Conservation (phyloP, 805 yeast species). For the Jamesozyma hellenica region DNA sequence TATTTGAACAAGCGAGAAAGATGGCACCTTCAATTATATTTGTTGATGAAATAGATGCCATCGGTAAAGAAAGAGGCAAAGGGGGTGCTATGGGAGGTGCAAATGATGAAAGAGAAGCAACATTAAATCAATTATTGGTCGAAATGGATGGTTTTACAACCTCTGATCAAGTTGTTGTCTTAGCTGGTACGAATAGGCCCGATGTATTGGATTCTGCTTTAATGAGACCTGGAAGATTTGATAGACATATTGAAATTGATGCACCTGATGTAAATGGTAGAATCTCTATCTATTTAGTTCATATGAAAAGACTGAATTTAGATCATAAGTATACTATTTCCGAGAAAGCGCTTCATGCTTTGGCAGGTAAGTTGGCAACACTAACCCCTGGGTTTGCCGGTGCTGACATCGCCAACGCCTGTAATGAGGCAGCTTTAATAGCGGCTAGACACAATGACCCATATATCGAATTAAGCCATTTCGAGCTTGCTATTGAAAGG, state of each 20-base stretch:
- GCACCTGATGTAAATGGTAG: slow-evolving; percentile 85
- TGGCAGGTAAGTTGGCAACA: slow-evolving; percentile 80
- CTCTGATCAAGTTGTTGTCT: slow-evolving; percentile 83
- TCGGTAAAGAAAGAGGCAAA: slow-evolving; percentile 75
- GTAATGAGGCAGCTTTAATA: slow-evolving; percentile 88
- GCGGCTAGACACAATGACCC: slow-evolving; percentile 73
- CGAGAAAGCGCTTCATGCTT: slow-evolving; percentile 39
- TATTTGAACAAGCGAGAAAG: slow-evolving; percentile 80
- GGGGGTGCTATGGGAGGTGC: slow-evolving; percentile 69
- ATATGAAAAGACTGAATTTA: slow-evolving; percentile 39
- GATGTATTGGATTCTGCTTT: slow-evolving; percentile 85
- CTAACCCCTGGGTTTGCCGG: slow-evolving; percentile 94
- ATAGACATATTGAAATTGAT: slow-evolving; percentile 78
- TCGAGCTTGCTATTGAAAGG: slow-evolving; percentile 88
- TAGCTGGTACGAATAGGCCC: slow-evolving; percentile 91
- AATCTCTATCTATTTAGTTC: slow-evolving; percentile 75
- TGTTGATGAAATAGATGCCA: slow-evolving; percentile 93
- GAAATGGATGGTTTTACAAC: slow-evolving; percentile 93
- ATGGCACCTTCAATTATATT: slow-evolving; percentile 86
- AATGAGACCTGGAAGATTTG: slow-evolving; percentile 91
- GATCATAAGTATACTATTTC: slow-evolving; percentile 33
- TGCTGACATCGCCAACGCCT: slow-evolving; percentile 90
- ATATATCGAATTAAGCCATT: slow-evolving; percentile 57
- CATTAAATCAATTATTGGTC: slow-evolving; percentile 82
- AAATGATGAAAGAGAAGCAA: slow-evolving; percentile 88